phyloP scores from a whole-genome alignment of 2,329 filamentous ascomycete species.

The Akanthomyces lecanii region DNA sequence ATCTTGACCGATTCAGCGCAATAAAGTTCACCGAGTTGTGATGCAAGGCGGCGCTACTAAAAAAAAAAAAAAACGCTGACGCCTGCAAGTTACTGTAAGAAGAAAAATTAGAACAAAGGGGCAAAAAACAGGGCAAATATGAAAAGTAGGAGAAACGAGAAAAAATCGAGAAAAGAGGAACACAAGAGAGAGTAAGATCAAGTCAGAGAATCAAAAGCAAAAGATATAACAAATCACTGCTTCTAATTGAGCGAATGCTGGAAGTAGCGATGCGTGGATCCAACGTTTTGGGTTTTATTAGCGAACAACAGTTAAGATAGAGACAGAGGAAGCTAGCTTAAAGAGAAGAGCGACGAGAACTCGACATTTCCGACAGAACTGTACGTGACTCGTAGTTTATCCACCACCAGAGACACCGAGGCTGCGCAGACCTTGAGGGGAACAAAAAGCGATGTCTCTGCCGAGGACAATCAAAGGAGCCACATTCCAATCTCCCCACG shows the following conservation, averaged over 20 bases:
- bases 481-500: background rate
- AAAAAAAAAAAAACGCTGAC: too few species aligned
- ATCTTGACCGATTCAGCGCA: background rate
- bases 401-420: background rate
- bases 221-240: too few species aligned
- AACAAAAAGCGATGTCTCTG: background rate
- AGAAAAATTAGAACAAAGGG: too few species aligned
- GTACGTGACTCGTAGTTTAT: background rate
- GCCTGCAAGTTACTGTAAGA: too few species aligned
- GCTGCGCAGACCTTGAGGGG: conserved; percentile 4
- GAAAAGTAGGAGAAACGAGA: background rate
- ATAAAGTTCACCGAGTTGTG: background rate
- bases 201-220: too few species aligned
- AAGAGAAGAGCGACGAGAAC: background rate
- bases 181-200: too few species aligned
- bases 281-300: conserved; percentile 3
- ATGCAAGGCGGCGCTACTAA: background rate
- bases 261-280: background rate
- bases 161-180: too few species aligned
- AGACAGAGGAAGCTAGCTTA: background rate
- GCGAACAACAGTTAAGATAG: background rate
- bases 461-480: background rate
- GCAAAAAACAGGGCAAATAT: too few species aligned
- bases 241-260: background rate
- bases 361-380: background rate